Evolutionary conservation across 371 early-diverging fungal genomes (phyloP).

Genomic region (Entomophthora muscae): DNA sequence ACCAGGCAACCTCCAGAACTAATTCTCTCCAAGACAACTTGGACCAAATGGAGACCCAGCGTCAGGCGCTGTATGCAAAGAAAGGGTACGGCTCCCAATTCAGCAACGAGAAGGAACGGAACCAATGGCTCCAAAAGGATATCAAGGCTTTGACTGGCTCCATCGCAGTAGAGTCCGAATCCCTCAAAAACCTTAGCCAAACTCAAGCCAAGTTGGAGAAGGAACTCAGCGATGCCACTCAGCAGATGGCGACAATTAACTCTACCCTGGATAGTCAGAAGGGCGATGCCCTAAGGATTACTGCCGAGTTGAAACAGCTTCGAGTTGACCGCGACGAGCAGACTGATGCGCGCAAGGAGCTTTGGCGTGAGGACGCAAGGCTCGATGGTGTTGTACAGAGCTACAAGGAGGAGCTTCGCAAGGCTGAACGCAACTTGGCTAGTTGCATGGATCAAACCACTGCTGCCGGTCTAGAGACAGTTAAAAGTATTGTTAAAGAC

Average conservation of each 20-base stretch:
- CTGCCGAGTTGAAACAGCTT: conserved; percentile 16
- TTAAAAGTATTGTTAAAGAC: conserved; percentile 39
- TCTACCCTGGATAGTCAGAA: conserved; percentile 23
- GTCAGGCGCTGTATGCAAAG: conserved; percentile 51
- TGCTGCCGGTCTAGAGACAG: conserved; percentile 49
- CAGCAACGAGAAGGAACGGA: conserved; percentile 42
- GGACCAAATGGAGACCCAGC: conserved; percentile 20
- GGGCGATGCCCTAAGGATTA: conserved; percentile 16
- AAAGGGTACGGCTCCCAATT: conserved; percentile 71
- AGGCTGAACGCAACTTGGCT: conserved; percentile 49
- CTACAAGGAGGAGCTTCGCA: conserved; percentile 50
- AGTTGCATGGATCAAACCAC: conserved; percentile 65
- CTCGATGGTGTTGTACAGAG: conserved; percentile 44
- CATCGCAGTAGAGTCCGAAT: conserved; percentile 11
- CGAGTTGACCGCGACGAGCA: conserved; percentile 32
- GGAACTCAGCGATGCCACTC: neutral
- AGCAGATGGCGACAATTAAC: conserved; percentile 15
- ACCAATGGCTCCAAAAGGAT: conserved; percentile 49
- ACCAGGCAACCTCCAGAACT: neutral
- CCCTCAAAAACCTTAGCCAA: conserved; percentile 11
- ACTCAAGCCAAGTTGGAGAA: conserved; percentile 18
- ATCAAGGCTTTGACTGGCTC: conserved; percentile 37
- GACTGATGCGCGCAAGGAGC: conserved; percentile 54
- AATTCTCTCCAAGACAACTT: neutral
- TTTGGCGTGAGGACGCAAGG: conserved; percentile 86